Percentiles rank a stretch among this genome's conserved stretches.
Evolutionary conservation across 805 yeast species (phyloP).

Genomic region (Candida wancherniae): DNA sequence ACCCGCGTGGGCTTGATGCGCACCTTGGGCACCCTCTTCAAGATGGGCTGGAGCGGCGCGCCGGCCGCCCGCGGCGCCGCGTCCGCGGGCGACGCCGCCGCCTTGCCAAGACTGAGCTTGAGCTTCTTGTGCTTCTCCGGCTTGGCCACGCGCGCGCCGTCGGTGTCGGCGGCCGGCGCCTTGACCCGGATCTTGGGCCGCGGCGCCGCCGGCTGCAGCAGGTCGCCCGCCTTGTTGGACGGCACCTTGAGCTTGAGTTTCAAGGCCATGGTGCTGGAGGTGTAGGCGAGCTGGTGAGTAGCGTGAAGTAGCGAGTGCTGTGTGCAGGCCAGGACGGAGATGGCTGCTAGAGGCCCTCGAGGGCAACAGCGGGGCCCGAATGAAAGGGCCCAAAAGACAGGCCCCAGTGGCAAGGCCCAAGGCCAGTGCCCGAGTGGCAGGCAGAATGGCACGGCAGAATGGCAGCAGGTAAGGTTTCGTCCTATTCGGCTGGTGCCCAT

Average conservation of each 20-base stretch:
- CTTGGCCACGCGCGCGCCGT: slow-evolving; percentile 12
- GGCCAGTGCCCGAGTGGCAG: no score
- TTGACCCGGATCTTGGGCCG: slow-evolving; percentile 6
- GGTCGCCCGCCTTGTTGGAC: slow-evolving; percentile 1
- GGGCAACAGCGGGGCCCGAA: no score
- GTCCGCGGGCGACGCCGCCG: slow-evolving; percentile 5
- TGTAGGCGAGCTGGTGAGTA: no score
- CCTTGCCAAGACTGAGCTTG: slow-evolving; percentile 20
- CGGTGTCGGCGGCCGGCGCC: slow-evolving; percentile 8
- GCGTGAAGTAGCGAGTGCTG: no score
- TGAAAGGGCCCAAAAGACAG: no score
- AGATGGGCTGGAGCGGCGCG: slow-evolving; percentile 7
- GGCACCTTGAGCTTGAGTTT: slow-evolving; percentile 20
- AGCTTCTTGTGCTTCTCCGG: slow-evolving; percentile 22
- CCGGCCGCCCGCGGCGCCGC: slow-evolving; percentile 1
- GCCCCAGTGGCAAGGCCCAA: no score
- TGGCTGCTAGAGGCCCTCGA: no score
- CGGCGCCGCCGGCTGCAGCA: slow-evolving; percentile 2
- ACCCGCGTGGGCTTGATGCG: slow-evolving; percentile 58
- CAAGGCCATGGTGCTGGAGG: slow-evolving; percentile 20
- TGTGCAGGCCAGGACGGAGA: no score
- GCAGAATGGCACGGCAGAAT: no score
- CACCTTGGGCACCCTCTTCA: slow-evolving; percentile 37
- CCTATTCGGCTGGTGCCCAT: no score
- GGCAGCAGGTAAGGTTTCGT: no score